A percentile compares a stretch with the other conserved stretches of the same genome.
Evolutionary conservation across 495 filamentous ascomycete species (phyloP).

Genomic region (Penicillium salamii): DNA sequence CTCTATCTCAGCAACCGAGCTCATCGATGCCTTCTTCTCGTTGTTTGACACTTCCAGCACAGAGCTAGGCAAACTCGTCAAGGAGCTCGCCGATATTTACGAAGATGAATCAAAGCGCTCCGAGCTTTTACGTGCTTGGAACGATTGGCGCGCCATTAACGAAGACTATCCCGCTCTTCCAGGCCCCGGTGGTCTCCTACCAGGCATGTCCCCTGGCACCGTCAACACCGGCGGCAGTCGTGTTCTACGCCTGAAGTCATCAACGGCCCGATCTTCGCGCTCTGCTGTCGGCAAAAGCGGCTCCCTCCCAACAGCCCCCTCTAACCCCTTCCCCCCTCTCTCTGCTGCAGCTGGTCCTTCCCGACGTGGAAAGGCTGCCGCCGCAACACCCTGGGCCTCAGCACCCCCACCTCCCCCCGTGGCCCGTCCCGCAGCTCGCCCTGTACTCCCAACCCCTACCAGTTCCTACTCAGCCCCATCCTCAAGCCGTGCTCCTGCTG

Average conservation of each 20-base stretch:
- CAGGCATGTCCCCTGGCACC: constrained; percentile 42
- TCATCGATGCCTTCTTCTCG: constrained; percentile 79
- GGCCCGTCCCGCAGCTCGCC: constrained; percentile 29
- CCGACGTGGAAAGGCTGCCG: constrained; percentile 22
- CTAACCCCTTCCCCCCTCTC: constrained; percentile 48
- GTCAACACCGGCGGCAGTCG: constrained; percentile 47
- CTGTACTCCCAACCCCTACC: constrained; percentile 14
- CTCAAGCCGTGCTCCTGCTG: constrained; percentile 6
- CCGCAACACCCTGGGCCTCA: constrained; percentile 51
- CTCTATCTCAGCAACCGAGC: constrained; percentile 62
- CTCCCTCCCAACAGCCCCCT: constrained; percentile 30
- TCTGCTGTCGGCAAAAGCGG: constrained; percentile 52
- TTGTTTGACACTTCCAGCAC: constrained; percentile 76
- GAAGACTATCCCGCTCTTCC: constrained; percentile 95
- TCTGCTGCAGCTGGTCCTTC: constrained; percentile 38
- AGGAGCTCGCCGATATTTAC: constrained; percentile 91
- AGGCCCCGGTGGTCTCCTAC: constrained; percentile 59
- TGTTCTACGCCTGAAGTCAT: constrained; percentile 71
- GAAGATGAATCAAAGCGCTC: constrained; percentile 74
- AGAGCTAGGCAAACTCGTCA: constrained; percentile 84
- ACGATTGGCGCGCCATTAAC: constrained; percentile 90
- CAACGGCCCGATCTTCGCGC: constrained; percentile 69
- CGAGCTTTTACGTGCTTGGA: constrained; percentile 77
- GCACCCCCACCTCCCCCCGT: constrained; percentile 30
- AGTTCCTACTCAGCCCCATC: constrained; percentile 20